Evolutionary conservation across 1,284 basidiomycete species (phyloP).

Genomic region (Boletus coffeatus): DNA sequence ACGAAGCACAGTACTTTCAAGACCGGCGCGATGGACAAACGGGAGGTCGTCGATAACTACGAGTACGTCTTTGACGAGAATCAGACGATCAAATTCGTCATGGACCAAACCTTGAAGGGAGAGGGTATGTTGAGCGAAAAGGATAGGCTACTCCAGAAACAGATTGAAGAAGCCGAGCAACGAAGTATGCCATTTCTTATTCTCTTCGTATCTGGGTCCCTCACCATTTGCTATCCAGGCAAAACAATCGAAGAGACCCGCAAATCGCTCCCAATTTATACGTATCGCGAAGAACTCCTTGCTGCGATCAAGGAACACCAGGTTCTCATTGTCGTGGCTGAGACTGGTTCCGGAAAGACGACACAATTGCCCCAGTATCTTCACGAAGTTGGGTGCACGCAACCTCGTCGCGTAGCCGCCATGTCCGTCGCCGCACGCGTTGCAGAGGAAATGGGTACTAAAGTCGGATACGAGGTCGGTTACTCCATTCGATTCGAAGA

Average conservation of each 20-base stretch:
- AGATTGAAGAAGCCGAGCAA: slow-evolving; percentile 90
- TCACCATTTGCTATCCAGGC: slow-evolving; percentile 41
- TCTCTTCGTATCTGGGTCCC: not conserved
- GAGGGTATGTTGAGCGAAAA: slow-evolving; percentile 74
- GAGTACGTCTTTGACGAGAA: slow-evolving; percentile 99
- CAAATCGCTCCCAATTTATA: slow-evolving; percentile 87
- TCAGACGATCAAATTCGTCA: slow-evolving; percentile 94
- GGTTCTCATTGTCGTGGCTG: slow-evolving; percentile 87
- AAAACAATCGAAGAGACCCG: slow-evolving; percentile 87
- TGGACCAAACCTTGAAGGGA: slow-evolving; percentile 75
- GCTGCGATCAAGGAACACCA: slow-evolving; percentile 89
- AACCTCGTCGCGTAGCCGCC: slow-evolving; percentile 97
- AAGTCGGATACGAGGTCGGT: slow-evolving; percentile 96
- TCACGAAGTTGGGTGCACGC: slow-evolving; percentile 97
- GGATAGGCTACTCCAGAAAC: slow-evolving; percentile 80
- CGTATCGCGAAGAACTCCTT: slow-evolving; percentile 82
- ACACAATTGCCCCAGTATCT: slow-evolving; percentile 98
- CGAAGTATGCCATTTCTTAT: slow-evolving; percentile 53
- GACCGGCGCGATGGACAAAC: slow-evolving; percentile 86
- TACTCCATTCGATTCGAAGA: slow-evolving; percentile 99
- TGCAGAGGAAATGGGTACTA: slow-evolving; percentile 96
- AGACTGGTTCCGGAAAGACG: slow-evolving; percentile 97
- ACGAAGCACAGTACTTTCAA: slow-evolving; percentile 86
- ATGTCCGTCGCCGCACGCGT: slow-evolving; percentile 99
- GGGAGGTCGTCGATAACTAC: slow-evolving; percentile 76